phyloP scores from a whole-genome alignment of 805 yeast species.

The Ascoidea asiatica region DNA sequence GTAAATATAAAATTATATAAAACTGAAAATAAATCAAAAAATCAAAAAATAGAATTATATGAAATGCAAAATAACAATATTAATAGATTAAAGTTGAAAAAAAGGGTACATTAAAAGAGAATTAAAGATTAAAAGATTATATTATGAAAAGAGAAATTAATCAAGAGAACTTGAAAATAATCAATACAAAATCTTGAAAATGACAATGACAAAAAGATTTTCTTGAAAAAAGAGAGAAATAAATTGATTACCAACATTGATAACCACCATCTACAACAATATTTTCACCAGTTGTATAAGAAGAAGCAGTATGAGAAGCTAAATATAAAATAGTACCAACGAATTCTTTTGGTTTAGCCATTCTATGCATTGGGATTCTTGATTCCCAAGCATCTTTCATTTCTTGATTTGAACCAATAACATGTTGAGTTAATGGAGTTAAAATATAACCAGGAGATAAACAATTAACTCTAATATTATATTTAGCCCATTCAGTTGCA shows the following conservation, averaged over 20 bases:
- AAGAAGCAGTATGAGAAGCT: conserved; percentile 39
- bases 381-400: conserved; percentile 45
- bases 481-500: conserved; percentile 64
- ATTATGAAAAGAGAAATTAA: no score
- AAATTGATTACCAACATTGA: conserved; percentile 33
- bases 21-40: no score
- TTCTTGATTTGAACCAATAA: conserved; percentile 28
- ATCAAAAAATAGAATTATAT: no score
- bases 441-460: conserved; percentile 61
- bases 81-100: no score
- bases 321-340: conserved; percentile 50
- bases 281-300: conserved; percentile 56
- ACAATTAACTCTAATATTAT: conserved; percentile 46
- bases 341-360: conserved; percentile 60
- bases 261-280: conserved; percentile 55
- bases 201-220: no score
- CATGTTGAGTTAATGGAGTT: conserved; percentile 54
- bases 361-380: conserved; percentile 53
- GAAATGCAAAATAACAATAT: no score
- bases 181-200: no score
- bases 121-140: no score
- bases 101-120: no score
- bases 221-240: no score
- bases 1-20: no score
- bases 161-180: no score